Evolutionary conservation across 164 flowering plant genomes (phyloP).

Genomic region (Sextonia rubra): DNA sequence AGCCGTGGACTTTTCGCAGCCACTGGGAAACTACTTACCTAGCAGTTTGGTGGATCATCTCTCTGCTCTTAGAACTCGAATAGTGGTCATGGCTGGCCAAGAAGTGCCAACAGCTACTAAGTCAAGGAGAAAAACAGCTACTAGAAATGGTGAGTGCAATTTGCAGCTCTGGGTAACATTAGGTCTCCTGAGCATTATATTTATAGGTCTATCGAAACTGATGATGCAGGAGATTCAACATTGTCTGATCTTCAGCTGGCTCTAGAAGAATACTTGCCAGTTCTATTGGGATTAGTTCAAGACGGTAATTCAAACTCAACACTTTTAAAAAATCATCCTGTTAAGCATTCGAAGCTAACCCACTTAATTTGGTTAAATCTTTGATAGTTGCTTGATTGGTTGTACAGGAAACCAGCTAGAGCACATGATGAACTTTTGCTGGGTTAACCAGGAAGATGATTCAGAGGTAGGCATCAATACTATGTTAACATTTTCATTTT

Average conservation of each 20-base stretch:
- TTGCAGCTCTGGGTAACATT: not conserved
- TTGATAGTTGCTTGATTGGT: constrained; percentile 16
- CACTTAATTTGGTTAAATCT: not conserved
- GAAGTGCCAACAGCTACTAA: constrained; percentile 60
- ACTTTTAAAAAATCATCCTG: not conserved
- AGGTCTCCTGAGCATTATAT: not conserved
- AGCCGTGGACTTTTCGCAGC: constrained; percentile 57
- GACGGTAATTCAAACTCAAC: constrained; percentile 43
- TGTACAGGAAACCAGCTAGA: constrained; percentile 69
- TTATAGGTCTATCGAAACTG: not conserved
- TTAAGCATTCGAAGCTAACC: not conserved
- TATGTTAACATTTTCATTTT: not conserved
- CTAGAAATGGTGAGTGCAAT: constrained; percentile 68
- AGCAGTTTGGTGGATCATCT: constrained; percentile 59
- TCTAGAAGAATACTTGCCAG: constrained; percentile 78
- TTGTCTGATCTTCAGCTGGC: constrained; percentile 80
- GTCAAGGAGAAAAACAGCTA: constrained; percentile 63
- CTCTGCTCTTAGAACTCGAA: constrained; percentile 64
- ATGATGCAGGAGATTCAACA: constrained; percentile 63
- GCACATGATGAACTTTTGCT: constrained; percentile 68
- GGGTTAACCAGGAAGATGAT: constrained; percentile 95
- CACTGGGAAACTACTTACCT: constrained; percentile 47
- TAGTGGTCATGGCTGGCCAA: constrained; percentile 75
- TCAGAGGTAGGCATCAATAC: constrained; percentile 48
- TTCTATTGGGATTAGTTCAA: constrained; percentile 71